Evolutionary conservation across 2,329 filamentous ascomycete species (phyloP).

Genomic region (Amylocarpus encephaloides): DNA sequence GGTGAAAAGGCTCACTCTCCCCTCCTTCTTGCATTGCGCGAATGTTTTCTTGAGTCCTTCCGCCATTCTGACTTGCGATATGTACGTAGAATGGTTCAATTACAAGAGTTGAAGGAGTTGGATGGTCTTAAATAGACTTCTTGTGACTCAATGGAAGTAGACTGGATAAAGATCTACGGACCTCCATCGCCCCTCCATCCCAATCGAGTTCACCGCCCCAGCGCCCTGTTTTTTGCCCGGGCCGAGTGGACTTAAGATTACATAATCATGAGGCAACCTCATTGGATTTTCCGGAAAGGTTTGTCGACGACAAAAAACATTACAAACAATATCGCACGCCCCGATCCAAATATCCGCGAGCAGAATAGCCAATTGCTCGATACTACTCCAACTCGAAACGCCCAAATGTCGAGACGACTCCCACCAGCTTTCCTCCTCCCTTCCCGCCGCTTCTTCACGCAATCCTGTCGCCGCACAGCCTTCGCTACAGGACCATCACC

Average conservation of each 20-base stretch:
- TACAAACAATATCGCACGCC: neutral
- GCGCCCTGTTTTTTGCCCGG: neutral
- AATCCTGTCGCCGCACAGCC: conserved; percentile 26
- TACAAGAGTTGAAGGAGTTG: conserved; percentile 6
- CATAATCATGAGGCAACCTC: neutral
- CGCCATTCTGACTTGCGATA: conserved; percentile 20
- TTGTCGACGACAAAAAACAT: neutral
- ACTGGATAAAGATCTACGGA: no score
- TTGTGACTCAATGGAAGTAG: conserved; percentile 20
- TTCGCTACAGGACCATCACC: conserved; percentile 60
- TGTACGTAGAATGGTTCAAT: conserved; percentile 16
- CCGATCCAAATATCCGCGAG: neutral
- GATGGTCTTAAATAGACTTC: conserved; percentile 5
- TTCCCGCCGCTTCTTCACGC: conserved; percentile 26
- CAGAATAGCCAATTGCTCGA: neutral
- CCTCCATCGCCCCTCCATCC: conserved; percentile 18
- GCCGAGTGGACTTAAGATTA: neutral
- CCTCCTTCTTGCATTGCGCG: conserved; percentile 49
- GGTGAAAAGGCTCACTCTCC: conserved; percentile 29
- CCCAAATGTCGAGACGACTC: conserved; percentile 27
- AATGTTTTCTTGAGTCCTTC: conserved; percentile 51
- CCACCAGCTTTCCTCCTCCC: conserved; percentile 23
- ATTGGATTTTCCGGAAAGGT: neutral
- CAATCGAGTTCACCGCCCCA: conserved; percentile 18
- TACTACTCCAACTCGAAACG: neutral